Conservation (phyloP, 345 rosid species). For the thale cress (Arabidopsis thaliana) region DNA sequence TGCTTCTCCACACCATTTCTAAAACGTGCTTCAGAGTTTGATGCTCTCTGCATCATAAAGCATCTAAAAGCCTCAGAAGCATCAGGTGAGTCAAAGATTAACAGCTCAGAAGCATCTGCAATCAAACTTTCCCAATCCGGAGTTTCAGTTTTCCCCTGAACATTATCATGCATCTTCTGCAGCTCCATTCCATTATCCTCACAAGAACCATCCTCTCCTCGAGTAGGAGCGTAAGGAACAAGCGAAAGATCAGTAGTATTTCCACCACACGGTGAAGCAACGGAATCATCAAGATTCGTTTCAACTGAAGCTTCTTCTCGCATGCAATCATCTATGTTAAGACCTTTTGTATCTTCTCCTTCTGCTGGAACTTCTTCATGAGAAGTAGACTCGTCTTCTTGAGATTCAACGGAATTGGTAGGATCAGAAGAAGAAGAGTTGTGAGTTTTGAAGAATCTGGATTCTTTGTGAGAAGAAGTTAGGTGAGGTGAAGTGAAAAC, state of each 20-base stretch:
- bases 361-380: conserved; percentile 38
- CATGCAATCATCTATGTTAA: conserved; percentile 39
- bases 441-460: conserved; percentile 68
- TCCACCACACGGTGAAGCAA: conserved; percentile 36
- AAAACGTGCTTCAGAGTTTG: conserved; percentile 45
- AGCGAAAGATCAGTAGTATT: conserved; percentile 41
- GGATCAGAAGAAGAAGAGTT: conserved; percentile 49
- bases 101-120: conserved; percentile 49
- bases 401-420: conserved; percentile 45
- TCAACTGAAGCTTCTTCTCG: conserved; percentile 53
- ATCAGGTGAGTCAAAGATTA: conserved; percentile 73
- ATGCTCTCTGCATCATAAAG: conserved; percentile 60
- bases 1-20: conserved; percentile 42
- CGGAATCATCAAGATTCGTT: conserved; percentile 52
- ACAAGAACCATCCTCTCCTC: conserved; percentile 44
- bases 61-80: conserved; percentile 75
- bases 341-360: conserved; percentile 16
- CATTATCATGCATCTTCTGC: conserved; percentile 45
- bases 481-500: conserved; percentile 96
- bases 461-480: conserved; percentile 73
- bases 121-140: conserved; percentile 68
- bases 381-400: conserved; percentile 37
- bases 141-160: conserved; percentile 48
- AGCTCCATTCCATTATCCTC: conserved; percentile 42
- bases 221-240: conserved; percentile 48